Percentiles rank a stretch among this genome's conserved stretches.
Evolutionary conservation across 192 early-diverging fungal species (phyloP).

Genomic region (Radiomyces spectabilis): DNA sequence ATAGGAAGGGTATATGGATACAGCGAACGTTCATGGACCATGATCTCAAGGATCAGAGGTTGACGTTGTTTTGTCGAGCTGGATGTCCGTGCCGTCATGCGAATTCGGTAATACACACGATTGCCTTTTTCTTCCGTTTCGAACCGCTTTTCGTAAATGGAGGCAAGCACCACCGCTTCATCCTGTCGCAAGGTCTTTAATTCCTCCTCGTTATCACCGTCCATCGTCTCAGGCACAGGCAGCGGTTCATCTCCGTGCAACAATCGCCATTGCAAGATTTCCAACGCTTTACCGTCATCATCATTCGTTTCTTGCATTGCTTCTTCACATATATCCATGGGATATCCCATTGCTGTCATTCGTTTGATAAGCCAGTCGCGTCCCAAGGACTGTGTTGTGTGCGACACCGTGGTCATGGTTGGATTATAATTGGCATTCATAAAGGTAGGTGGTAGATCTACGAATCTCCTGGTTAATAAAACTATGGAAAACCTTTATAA

Average conservation of each 20-base stretch:
- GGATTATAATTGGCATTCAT: slow-evolving; percentile 43
- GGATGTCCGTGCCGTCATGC: slow-evolving; percentile 15
- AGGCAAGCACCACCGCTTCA: slow-evolving; percentile 56
- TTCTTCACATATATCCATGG: slow-evolving; percentile 34
- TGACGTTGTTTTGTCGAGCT: slow-evolving; percentile 15
- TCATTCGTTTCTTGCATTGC: slow-evolving; percentile 33
- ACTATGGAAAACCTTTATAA: not conserved
- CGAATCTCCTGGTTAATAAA: not conserved
- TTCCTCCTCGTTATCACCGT: slow-evolving; percentile 27
- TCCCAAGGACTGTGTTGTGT: slow-evolving; percentile 42
- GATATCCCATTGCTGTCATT: slow-evolving; percentile 52
- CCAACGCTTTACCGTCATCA: slow-evolving; percentile 47
- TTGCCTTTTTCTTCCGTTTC: slow-evolving; percentile 8
- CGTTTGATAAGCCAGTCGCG: slow-evolving; percentile 57
- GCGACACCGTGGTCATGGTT: slow-evolving; percentile 41
- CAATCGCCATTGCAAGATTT: slow-evolving; percentile 44
- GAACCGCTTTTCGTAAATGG: slow-evolving; percentile 61
- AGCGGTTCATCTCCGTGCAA: slow-evolving; percentile 35
- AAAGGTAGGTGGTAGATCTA: slow-evolving; percentile 47
- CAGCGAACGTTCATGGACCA: slow-evolving; percentile 41
- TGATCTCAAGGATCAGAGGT: slow-evolving; percentile 44
- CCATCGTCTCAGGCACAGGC: slow-evolving; percentile 19
- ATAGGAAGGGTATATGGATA: slow-evolving; percentile 66
- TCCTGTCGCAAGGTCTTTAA: slow-evolving; percentile 34
- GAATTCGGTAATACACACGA: slow-evolving; percentile 1